These are phyloP conservation scores for Fusarium annulatum DNA, from an alignment of 2,329 filamentous ascomycete species.

Conservation along the genomic window DNA sequence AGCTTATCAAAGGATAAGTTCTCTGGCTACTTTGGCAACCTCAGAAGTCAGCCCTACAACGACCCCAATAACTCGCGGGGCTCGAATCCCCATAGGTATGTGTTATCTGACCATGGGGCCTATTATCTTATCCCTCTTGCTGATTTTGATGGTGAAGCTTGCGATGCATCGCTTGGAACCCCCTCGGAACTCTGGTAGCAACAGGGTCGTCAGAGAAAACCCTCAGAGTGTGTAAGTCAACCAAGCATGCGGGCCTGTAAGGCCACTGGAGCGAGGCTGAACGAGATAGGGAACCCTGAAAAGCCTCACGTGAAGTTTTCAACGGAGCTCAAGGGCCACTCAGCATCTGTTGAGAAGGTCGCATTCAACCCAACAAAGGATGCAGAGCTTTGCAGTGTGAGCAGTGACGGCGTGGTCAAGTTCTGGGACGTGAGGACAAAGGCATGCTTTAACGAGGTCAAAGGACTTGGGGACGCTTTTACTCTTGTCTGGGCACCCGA, in stretches of 20 bases:
- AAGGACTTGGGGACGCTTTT: slow-evolving; percentile 73
- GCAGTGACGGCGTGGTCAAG: slow-evolving; percentile 77
- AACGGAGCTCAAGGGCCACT: slow-evolving; percentile 78
- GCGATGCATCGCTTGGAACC: slow-evolving; percentile 89
- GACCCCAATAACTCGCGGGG: slow-evolving; percentile 68
- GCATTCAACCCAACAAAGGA: slow-evolving; percentile 83
- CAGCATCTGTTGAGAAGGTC: slow-evolving; percentile 76
- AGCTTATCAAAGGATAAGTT: slow-evolving; percentile 78
- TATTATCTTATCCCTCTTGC: neutral
- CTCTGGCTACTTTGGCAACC: slow-evolving; percentile 70
- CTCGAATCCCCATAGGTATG: slow-evolving; percentile 67
- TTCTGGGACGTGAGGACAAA: slow-evolving; percentile 85
- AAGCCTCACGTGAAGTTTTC: slow-evolving; percentile 78
- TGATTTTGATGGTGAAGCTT: slow-evolving; percentile 61
- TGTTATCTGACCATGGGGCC: slow-evolving; percentile 12
- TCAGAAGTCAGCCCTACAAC: slow-evolving; percentile 78
- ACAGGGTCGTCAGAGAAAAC: slow-evolving; percentile 79
- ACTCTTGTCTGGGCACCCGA: slow-evolving; percentile 80
- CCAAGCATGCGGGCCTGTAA: neutral
- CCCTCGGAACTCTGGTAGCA: slow-evolving; percentile 83
- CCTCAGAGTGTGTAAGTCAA: slow-evolving; percentile 75
- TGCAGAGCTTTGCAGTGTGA: slow-evolving; percentile 79
- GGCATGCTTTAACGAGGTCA: slow-evolving; percentile 75
- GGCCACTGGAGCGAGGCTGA: neutral
- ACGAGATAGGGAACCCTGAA: slow-evolving; percentile 75